These are phyloP conservation scores for Trypanosoma scelopori DNA, from an alignment of 208 protist genomes.

Conservation along the genomic window DNA sequence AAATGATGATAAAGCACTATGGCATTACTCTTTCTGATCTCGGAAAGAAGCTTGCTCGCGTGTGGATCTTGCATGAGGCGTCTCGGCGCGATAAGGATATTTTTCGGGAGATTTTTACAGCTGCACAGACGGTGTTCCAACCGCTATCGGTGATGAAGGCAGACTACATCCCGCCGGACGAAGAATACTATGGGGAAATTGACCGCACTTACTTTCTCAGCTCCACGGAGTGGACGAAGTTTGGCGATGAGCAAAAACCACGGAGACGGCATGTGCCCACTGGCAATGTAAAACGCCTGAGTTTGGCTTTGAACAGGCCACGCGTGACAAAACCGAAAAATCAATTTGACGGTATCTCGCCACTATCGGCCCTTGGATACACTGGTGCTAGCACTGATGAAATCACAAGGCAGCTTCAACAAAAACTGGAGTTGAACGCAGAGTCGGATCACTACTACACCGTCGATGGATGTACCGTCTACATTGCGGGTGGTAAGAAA, in stretches of 20 bases:
- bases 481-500: slow-evolving; percentile 47
- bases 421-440: slow-evolving; percentile 38
- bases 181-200: slow-evolving; percentile 37
- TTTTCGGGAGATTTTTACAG: slow-evolving; percentile 83
- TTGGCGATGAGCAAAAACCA: slow-evolving; percentile 41
- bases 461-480: slow-evolving; percentile 76
- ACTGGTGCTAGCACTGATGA: slow-evolving; percentile 42
- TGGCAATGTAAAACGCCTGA: slow-evolving; percentile 9
- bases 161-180: slow-evolving; percentile 63
- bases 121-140: slow-evolving; percentile 53
- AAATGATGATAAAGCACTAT: slow-evolving; percentile 70
- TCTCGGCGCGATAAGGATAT: slow-evolving; percentile 43
- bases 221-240: slow-evolving; percentile 66
- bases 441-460: slow-evolving; percentile 69
- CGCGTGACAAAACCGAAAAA: slow-evolving; percentile 78
- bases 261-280: slow-evolving; percentile 33
- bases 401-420: slow-evolving; percentile 53
- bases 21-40: slow-evolving; percentile 43
- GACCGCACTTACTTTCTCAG: slow-evolving; percentile 72
- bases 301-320: neutral
- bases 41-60: slow-evolving; percentile 53
- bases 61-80: slow-evolving; percentile 66
- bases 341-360: slow-evolving; percentile 83
- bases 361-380: slow-evolving; percentile 60
- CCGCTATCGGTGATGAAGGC: slow-evolving; percentile 53